phyloP scores from a whole-genome alignment of 805 yeast genomes.

The Candida methanosorbosa region DNA sequence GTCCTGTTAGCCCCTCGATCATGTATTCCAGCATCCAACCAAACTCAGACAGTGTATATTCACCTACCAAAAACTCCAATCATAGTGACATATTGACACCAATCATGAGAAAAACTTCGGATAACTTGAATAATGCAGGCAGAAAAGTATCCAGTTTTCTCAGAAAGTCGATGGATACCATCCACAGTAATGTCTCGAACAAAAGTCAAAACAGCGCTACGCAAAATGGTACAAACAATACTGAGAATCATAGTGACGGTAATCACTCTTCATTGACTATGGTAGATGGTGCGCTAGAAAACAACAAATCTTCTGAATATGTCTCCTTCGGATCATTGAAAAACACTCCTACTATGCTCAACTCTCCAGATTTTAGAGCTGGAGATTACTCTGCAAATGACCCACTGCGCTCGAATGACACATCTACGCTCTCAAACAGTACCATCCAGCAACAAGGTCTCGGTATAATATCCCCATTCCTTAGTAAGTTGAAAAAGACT shows the following conservation, averaged over 20 bases:
- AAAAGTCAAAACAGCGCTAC: neutral
- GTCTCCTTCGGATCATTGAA: constrained; percentile 1
- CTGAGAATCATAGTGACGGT: neutral
- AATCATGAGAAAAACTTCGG: constrained; percentile 15
- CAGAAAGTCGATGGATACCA: constrained; percentile 14
- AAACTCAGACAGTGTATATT: neutral
- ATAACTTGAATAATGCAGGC: constrained; percentile 16
- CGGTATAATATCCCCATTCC: too few species aligned
- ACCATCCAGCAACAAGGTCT: too few species aligned
- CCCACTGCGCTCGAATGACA: too few species aligned
- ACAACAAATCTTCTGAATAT: constrained; percentile 1
- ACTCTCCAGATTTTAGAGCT: too few species aligned
- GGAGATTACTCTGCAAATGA: too few species aligned
- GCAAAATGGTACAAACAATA: neutral
- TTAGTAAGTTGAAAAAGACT: too few species aligned
- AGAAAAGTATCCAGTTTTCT: constrained; percentile 19
- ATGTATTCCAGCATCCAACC: neutral
- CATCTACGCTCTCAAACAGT: too few species aligned
- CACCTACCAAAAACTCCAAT: constrained; percentile 3
- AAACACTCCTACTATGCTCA: neutral
- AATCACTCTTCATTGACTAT: neutral
- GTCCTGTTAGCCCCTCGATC: constrained; percentile 1
- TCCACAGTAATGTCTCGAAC: constrained; percentile 1
- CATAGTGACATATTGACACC: constrained; percentile 15
- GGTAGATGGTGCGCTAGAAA: too few species aligned